These are phyloP conservation scores for Corrigiola litoralis DNA, from an alignment of 179 eudicot species.

Conservation along the genomic window DNA sequence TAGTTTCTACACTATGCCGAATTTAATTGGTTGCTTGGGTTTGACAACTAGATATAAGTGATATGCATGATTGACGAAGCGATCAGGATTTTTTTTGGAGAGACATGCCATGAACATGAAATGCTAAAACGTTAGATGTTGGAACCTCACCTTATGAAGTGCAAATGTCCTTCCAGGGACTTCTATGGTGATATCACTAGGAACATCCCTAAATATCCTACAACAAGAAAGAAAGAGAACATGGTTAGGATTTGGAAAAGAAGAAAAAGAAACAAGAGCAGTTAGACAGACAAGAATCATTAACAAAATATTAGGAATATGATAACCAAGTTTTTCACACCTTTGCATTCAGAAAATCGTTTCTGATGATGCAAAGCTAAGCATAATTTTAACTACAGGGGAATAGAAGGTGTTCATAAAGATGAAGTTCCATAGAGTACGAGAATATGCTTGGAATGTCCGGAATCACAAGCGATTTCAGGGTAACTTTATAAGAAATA, in stretches of 20 bases:
- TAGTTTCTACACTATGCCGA: too few relatives aligned
- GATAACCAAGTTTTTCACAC: background rate
- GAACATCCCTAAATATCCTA: conserved; percentile 83
- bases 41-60: too few relatives aligned
- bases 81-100: too few relatives aligned
- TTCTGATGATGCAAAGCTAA: too few relatives aligned
- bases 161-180: conserved; percentile 65
- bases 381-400: too few relatives aligned
- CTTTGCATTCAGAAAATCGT: background rate
- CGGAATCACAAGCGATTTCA: background rate
- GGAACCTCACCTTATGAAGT: conserved; percentile 61
- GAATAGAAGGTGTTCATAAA: too few relatives aligned
- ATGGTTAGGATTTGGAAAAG: background rate
- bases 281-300: background rate
- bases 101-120: background rate
- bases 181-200: conserved; percentile 78
- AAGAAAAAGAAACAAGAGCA: background rate
- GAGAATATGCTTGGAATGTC: too few relatives aligned
- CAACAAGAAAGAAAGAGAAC: conserved; percentile 15
- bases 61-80: too few relatives aligned
- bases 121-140: background rate
- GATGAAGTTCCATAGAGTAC: too few relatives aligned
- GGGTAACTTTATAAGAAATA: too few relatives aligned
- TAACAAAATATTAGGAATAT: background rate
- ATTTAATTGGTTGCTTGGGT: too few relatives aligned